Evolutionary conservation across 2,329 filamentous ascomycete genomes (phyloP).

Genomic region (Colletotrichum sp.): DNA sequence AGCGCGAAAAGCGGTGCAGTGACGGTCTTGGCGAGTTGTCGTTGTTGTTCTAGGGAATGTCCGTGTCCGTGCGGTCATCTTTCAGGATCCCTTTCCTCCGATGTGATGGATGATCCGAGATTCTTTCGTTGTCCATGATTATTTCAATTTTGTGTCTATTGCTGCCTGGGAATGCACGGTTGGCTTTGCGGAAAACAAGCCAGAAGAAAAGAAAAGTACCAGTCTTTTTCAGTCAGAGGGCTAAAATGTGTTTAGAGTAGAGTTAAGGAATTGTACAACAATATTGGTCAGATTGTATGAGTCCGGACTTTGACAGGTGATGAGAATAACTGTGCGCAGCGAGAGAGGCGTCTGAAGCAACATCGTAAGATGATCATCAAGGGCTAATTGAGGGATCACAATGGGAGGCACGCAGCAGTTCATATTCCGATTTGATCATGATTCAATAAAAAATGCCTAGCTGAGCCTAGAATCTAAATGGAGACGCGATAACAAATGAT

Average conservation of each 20-base stretch:
- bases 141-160: not conserved
- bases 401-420: fast-evolving
- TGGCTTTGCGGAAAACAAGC: not conserved
- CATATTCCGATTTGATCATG: not conserved
- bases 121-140: not conserved
- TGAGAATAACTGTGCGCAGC: not conserved
- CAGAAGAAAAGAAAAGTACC: not conserved
- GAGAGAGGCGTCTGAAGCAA: not conserved
- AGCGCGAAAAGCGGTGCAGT: not conserved
- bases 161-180: not conserved
- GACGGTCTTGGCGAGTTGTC: not conserved
- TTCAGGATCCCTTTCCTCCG: not conserved
- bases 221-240: not conserved
- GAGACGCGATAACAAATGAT: not conserved
- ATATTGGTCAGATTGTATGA: not conserved
- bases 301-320: not conserved
- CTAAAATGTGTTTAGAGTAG: not conserved
- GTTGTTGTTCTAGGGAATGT: not conserved
- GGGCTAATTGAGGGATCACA: not conserved
- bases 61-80: not conserved
- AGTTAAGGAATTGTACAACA: not conserved
- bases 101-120: not conserved
- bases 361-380: not conserved
- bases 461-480: not conserved
- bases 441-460: not conserved